A percentile compares a stretch with the other conserved stretches of the same genome.
Conservation (phyloP, 352 stramenopile species). For the Phytophthora chlamydospora region DNA sequence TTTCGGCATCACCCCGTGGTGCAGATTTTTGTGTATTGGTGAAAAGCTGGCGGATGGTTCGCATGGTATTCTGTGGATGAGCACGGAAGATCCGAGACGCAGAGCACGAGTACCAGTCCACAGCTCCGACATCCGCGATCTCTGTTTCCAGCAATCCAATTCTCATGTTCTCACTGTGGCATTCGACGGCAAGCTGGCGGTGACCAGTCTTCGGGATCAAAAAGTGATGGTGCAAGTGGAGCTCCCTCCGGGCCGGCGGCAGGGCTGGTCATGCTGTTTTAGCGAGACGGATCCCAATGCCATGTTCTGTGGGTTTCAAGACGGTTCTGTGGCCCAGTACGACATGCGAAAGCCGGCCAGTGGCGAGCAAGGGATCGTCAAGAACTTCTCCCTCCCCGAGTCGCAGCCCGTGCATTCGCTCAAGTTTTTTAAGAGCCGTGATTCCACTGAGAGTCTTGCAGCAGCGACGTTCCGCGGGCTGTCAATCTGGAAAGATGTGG, state of each 20-base stretch:
- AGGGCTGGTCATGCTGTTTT: slow-evolving; percentile 64
- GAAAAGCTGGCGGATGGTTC: slow-evolving; percentile 39
- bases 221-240: slow-evolving; percentile 46
- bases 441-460: slow-evolving; percentile 40
- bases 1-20: slow-evolving; percentile 57
- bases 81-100: slow-evolving; percentile 39
- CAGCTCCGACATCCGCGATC: slow-evolving; percentile 58
- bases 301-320: slow-evolving; percentile 63
- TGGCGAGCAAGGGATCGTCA: slow-evolving; percentile 36
- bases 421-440: slow-evolving; percentile 30
- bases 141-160: slow-evolving; percentile 46
- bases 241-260: slow-evolving; percentile 42
- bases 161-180: slow-evolving; percentile 53
- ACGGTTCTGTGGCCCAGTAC: slow-evolving; percentile 55
- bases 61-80: slow-evolving; percentile 58
- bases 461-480: slow-evolving; percentile 51
- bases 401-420: slow-evolving; percentile 64
- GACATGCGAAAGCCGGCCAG: slow-evolving; percentile 49
- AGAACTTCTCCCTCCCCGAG: slow-evolving; percentile 43
- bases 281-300: slow-evolving; percentile 44
- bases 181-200: slow-evolving; percentile 64
- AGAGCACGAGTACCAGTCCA: slow-evolving; percentile 41
- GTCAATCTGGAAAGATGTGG: slow-evolving; percentile 48
- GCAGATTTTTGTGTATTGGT: slow-evolving; percentile 55
- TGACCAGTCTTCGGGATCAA: slow-evolving; percentile 53